Percentiles rank a stretch among this genome's conserved stretches.
phyloP scores from a whole-genome alignment of 108 stramenopile species.

The Fragilaria radians region DNA sequence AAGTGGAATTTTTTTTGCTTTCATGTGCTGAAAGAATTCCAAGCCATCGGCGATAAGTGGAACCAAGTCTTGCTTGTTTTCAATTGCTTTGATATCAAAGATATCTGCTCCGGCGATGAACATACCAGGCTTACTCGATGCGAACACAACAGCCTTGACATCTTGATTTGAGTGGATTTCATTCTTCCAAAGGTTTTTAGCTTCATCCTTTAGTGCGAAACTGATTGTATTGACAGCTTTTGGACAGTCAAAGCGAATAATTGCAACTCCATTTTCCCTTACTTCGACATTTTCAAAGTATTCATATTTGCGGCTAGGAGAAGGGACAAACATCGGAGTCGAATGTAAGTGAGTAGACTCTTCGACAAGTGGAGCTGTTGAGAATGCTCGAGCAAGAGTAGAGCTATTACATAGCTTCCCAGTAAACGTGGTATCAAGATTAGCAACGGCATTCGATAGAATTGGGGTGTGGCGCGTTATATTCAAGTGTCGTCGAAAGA shows the following conservation, averaged over 20 bases:
- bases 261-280: conserved; percentile 73
- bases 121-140: conserved; percentile 91
- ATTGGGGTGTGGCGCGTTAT: no score
- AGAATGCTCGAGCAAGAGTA: not conserved
- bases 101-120: conserved; percentile 99
- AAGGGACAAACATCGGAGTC: conserved; percentile 36
- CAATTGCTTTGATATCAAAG: conserved; percentile 73
- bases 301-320: conserved; percentile 72
- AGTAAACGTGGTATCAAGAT: no score
- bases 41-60: conserved; percentile 79
- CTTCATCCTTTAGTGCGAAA: conserved; percentile 80
- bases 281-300: conserved; percentile 80
- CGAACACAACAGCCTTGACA: conserved; percentile 93
- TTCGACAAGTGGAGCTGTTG: not conserved
- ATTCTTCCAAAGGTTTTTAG: conserved; percentile 70
- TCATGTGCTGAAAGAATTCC: conserved; percentile 75
- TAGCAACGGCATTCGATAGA: no score
- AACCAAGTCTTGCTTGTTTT: conserved; percentile 74
- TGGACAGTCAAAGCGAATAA: conserved; percentile 90
- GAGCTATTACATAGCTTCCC: no score
- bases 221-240: conserved; percentile 93
- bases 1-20: conserved; percentile 74
- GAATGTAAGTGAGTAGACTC: not conserved
- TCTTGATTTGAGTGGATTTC: conserved; percentile 51
- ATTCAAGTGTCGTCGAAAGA: no score